A percentile compares a stretch with the other conserved stretches of the same genome.
Conservation (phyloP, 441 rosid species). For the Eruca vesicaria region DNA sequence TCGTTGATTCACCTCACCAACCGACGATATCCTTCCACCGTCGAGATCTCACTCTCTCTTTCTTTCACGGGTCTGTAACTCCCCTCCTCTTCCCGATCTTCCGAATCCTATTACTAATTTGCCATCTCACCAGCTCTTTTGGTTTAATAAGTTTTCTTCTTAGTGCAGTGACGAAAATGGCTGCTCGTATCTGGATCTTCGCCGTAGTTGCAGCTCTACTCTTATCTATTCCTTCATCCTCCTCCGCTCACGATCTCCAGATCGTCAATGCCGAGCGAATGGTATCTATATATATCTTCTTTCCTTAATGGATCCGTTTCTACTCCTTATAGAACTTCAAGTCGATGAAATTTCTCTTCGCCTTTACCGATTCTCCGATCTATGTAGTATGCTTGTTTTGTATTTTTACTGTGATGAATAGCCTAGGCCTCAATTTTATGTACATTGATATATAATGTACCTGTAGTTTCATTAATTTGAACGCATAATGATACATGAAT, state of each 20-base stretch:
- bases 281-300: conserved; percentile 43
- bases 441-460: neutral
- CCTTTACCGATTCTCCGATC: conserved; percentile 4
- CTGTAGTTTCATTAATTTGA: conserved; percentile 6
- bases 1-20: conserved; percentile 21
- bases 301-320: neutral
- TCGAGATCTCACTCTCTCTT: conserved; percentile 1
- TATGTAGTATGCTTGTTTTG: neutral
- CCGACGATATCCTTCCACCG: neutral
- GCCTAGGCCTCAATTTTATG: neutral
- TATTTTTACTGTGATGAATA: neutral
- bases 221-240: conserved; percentile 38
- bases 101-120: neutral
- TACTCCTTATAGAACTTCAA: neutral
- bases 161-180: conserved; percentile 46
- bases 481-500: neutral
- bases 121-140: conserved; percentile 15
- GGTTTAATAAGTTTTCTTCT: neutral
- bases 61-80: neutral
- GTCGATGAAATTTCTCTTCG: neutral
- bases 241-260: conserved; percentile 58
- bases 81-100: conserved; percentile 7
- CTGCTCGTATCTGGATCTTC: conserved; percentile 37
- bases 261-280: conserved; percentile 92
- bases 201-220: conserved; percentile 31